Percentiles rank a stretch among this genome's conserved stretches.
These are phyloP conservation scores for Penicillium sp. DNA, from an alignment of 2,329 filamentous ascomycete genomes.

Conservation along the genomic window DNA sequence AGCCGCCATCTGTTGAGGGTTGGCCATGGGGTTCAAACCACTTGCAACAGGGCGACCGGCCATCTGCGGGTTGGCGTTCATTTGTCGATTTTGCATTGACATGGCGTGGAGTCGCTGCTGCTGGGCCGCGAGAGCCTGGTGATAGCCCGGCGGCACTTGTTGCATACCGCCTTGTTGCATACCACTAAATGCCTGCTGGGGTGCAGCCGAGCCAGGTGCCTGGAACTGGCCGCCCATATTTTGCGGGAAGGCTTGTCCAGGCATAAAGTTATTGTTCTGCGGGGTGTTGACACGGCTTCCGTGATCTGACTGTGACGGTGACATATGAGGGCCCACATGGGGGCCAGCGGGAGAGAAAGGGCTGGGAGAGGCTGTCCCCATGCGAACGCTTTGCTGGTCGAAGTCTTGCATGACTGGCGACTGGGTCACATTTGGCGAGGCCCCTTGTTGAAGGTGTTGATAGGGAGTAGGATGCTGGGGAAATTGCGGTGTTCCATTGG, in stretches of 20 bases:
- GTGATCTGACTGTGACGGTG: slow-evolving; percentile 75
- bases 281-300: slow-evolving; percentile 66
- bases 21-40: slow-evolving; percentile 41
- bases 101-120: slow-evolving; percentile 75
- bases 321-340: slow-evolving; percentile 70
- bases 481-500: slow-evolving; percentile 62
- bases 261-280: slow-evolving; percentile 70
- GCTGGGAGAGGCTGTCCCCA: slow-evolving; percentile 89
- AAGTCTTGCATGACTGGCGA: slow-evolving; percentile 87
- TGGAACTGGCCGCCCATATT: slow-evolving; percentile 46
- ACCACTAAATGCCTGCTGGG: slow-evolving; percentile 22
- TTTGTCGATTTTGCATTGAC: slow-evolving; percentile 72
- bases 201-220: slow-evolving; percentile 36
- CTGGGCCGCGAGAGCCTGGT: slow-evolving; percentile 67
- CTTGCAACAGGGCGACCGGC: slow-evolving; percentile 34
- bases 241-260: slow-evolving; percentile 44
- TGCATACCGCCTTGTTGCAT: slow-evolving; percentile 46
- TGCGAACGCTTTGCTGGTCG: slow-evolving; percentile 66
- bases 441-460: slow-evolving; percentile 78
- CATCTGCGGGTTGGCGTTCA: slow-evolving; percentile 45
- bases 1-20: slow-evolving; percentile 44
- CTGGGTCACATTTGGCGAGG: slow-evolving; percentile 80
- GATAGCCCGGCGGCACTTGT: slow-evolving; percentile 48
- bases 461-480: slow-evolving; percentile 66
- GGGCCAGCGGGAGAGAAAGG: slow-evolving; percentile 78